Percentiles rank a stretch among this genome's conserved stretches.
These are phyloP conservation scores for Talaromyces sp. DNA, from an alignment of 2,329 filamentous ascomycete species.

Conservation along the genomic window DNA sequence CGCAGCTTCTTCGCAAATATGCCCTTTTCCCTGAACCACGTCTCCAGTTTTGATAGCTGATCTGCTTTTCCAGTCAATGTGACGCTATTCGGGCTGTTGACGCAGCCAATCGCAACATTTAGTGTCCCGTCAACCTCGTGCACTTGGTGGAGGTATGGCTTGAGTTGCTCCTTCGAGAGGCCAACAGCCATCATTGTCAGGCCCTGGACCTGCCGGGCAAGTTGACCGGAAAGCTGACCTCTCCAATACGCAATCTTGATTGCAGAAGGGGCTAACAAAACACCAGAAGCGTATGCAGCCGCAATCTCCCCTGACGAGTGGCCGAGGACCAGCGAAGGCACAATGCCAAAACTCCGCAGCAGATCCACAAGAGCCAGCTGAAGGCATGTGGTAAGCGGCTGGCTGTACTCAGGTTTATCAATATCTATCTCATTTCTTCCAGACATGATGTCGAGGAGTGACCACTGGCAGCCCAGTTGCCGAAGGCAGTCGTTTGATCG, in stretches of 20 bases:
- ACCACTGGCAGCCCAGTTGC: slow-evolving; percentile 22
- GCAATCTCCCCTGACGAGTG: slow-evolving; percentile 31
- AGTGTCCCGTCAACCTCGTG: slow-evolving; percentile 14
- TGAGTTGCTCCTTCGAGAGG: slow-evolving; percentile 5
- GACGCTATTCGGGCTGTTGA: slow-evolving; percentile 50
- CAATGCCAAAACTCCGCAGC: slow-evolving; percentile 19
- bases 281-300: slow-evolving; percentile 25
- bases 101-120: slow-evolving; percentile 28
- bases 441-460: slow-evolving; percentile 23
- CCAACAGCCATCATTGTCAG: slow-evolving; percentile 30
- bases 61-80: slow-evolving; percentile 50
- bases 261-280: slow-evolving; percentile 19
- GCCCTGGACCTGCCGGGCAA: slow-evolving; percentile 1
- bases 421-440: slow-evolving; percentile 4
- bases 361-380: slow-evolving; percentile 27
- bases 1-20: slow-evolving; percentile 21
- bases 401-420: slow-evolving; percentile 24
- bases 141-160: not conserved
- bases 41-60: slow-evolving; percentile 39
- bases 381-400: slow-evolving; percentile 20
- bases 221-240: slow-evolving; percentile 14
- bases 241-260: slow-evolving; percentile 23
- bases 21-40: slow-evolving; percentile 37
- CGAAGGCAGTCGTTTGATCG: slow-evolving; percentile 12
- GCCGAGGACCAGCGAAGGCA: slow-evolving; percentile 22